Base-by-base conservation (phyloP, 108 stramenopile species). In the Bacterosira constricta region DNA sequence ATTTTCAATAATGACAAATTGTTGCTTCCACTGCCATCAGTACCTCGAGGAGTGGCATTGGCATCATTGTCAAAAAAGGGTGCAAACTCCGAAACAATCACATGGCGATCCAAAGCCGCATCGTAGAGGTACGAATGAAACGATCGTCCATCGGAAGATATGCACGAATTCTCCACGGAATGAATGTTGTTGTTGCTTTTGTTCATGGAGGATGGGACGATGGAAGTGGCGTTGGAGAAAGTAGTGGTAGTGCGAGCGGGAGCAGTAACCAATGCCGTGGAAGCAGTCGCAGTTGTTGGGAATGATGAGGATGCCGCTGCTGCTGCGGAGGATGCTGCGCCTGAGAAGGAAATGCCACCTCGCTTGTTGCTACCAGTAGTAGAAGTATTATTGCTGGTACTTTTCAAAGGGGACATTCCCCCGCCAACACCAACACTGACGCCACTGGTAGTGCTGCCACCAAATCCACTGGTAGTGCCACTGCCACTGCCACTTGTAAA, bases 101-200 rank as follows among this genome's bases (percentile, higher is more conserved):
- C 68, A 27, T 52, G 64, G 26, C 42, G 68, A 11, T 34, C 64
- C 11, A 6, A 13, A 50, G 50, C 27, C 38, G 44, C 6, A 41
- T 64, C 35, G 38, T 44, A 34, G 1, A 51, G 34, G 21, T 87
- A 73, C 17, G 88, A 86, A 73, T 89, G 85, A 17, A 88, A 65
- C 39, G 85, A 73, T 42, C 79, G 56, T 23, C 86, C 86, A 72
- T 87, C 88, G 42, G 85, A 76, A 52, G 86, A 86, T 23, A 72
- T 59, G 47, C 87, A 90, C 1, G 85, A 83, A 23, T 38, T 25
- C 34, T 74, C 61, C 23, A 56, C 29, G 45, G 52, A 65, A 23
- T 27, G 27, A 34, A n/a, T n/a, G n/a, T n/a, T n/a, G n/a, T n/a
- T n/a, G n/a, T n/a, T n/a, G n/a, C n/a, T n/a, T n/a, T n/a, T n/a